Evolutionary conservation across 805 yeast species (phyloP).

Genomic region (Yarrowia sp.): DNA sequence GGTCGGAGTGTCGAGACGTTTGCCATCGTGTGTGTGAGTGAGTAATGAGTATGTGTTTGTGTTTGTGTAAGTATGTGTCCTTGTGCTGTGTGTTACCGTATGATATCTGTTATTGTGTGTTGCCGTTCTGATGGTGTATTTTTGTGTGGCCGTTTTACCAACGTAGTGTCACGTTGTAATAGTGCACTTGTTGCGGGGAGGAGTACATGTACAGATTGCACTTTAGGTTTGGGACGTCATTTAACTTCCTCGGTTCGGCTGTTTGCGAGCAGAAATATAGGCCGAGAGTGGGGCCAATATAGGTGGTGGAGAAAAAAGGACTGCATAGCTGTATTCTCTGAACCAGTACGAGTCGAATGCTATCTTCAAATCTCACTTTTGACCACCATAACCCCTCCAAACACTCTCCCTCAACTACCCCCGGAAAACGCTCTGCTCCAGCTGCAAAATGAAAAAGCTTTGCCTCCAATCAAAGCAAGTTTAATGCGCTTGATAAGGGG

Average conservation of each 20-base stretch:
- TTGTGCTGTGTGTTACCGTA: neutral
- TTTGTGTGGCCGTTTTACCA: neutral
- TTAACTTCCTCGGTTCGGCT: slow-evolving; percentile 24
- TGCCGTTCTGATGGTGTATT: neutral
- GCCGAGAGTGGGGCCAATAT: too few species aligned
- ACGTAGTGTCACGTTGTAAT: neutral
- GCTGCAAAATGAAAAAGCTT: slow-evolving; percentile 1
- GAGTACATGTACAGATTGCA: slow-evolving; percentile 5
- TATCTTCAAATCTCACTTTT: neutral
- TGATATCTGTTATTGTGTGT: neutral
- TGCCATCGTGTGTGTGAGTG: neutral
- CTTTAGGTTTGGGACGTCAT: slow-evolving; percentile 10
- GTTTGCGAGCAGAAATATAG: neutral
- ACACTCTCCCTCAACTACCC: neutral
- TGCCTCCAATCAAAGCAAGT: slow-evolving; percentile 19
- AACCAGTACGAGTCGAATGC: neutral
- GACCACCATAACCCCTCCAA: neutral
- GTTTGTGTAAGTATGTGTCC: neutral
- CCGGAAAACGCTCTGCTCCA: neutral
- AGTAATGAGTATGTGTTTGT: neutral
- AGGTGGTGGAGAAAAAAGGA: neutral
- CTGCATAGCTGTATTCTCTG: neutral
- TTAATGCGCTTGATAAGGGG: neutral
- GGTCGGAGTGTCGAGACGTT: slow-evolving; percentile 8
- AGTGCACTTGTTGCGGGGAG: slow-evolving; percentile 17